These are phyloP conservation scores for Neoboletus magnificus DNA, from an alignment of 768 basidiomycete species.

Conservation along the genomic window DNA sequence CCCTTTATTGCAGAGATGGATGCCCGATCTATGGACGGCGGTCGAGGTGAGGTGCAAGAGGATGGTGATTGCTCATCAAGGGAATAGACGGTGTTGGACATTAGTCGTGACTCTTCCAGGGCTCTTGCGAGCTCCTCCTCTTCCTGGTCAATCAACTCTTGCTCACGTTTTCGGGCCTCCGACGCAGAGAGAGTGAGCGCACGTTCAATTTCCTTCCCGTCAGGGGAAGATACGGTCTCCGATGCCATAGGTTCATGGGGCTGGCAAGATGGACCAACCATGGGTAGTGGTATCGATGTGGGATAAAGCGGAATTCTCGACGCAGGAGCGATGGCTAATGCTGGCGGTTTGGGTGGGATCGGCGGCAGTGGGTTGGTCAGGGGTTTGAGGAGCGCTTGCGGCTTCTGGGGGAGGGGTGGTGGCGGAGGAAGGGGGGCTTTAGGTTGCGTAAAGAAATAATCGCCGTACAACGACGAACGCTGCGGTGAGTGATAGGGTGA, in stretches of 20 bases:
- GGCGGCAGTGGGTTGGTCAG: constrained; percentile 38
- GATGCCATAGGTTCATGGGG: constrained; percentile 2
- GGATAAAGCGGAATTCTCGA: constrained; percentile 34
- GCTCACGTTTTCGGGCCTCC: constrained; percentile 35
- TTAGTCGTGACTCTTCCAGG: constrained; percentile 49
- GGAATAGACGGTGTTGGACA: constrained; percentile 9
- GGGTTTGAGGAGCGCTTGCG: constrained; percentile 23
- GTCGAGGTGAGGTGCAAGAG: constrained; percentile 4
- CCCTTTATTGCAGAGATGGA: constrained; percentile 15
- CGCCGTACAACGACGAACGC: constrained; percentile 27
- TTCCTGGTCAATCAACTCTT: constrained; percentile 38
- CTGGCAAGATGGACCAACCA: constrained; percentile 9
- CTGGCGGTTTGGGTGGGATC: constrained; percentile 39
- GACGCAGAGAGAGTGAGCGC: constrained; percentile 45
- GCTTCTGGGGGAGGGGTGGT: constrained; percentile 33
- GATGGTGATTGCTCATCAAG: constrained; percentile 6
- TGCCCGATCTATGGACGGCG: constrained; percentile 12
- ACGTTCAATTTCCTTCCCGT: constrained; percentile 46
- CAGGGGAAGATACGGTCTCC: constrained; percentile 24
- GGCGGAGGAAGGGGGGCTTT: constrained; percentile 23
- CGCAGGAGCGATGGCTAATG: constrained; percentile 9
- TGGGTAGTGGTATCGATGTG: constrained; percentile 24
- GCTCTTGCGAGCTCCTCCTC: constrained; percentile 67
- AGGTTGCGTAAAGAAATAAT: constrained; percentile 21
- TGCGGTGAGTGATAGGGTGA: constrained; percentile 10